Evolutionary conservation across 2,329 filamentous ascomycete species (phyloP).

Genomic region (Aspergillus sclerotialis): DNA sequence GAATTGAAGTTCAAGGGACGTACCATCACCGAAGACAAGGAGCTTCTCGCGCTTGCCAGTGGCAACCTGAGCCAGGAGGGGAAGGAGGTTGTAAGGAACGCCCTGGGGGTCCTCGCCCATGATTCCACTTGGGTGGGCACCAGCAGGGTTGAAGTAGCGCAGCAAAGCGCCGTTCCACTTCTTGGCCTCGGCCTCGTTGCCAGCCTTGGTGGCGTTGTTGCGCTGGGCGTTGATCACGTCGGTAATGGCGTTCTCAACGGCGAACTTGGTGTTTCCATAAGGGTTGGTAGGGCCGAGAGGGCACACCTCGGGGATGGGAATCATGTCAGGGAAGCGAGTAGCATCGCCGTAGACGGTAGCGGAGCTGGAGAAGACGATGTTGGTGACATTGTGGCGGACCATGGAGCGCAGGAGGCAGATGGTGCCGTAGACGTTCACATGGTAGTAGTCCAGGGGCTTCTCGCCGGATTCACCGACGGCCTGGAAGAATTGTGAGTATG

Average conservation of each 20-base stretch:
- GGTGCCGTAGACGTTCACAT: constrained; percentile 90
- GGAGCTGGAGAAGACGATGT: constrained; percentile 97
- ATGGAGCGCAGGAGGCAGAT: constrained; percentile 81
- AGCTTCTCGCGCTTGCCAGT: constrained; percentile 93
- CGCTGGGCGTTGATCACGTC: constrained; percentile 85
- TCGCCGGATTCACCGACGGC: constrained; percentile 93
- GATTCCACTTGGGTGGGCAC: constrained; percentile 87
- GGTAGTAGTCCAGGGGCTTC: constrained; percentile 95
- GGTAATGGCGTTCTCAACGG: constrained; percentile 84
- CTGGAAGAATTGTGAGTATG: constrained; percentile 38
- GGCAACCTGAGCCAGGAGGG: constrained; percentile 88
- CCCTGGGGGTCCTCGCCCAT: constrained; percentile 98
- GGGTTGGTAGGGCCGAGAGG: constrained; percentile 95
- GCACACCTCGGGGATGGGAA: constrained; percentile 95
- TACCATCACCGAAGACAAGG: constrained; percentile 87
- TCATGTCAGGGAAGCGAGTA: constrained; percentile 94
- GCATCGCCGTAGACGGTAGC: constrained; percentile 98
- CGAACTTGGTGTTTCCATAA: constrained; percentile 93
- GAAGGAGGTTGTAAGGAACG: constrained; percentile 90
- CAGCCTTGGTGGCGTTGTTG: constrained; percentile 71
- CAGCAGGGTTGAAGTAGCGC: constrained; percentile 96
- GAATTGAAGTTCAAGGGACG: too few relatives aligned
- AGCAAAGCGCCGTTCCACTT: constrained; percentile 91
- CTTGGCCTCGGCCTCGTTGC: constrained; percentile 59
- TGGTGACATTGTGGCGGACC: constrained; percentile 82